Evolutionary conservation across 148 eudicot species (phyloP).

Genomic region (Rhododendron williamsianum): DNA sequence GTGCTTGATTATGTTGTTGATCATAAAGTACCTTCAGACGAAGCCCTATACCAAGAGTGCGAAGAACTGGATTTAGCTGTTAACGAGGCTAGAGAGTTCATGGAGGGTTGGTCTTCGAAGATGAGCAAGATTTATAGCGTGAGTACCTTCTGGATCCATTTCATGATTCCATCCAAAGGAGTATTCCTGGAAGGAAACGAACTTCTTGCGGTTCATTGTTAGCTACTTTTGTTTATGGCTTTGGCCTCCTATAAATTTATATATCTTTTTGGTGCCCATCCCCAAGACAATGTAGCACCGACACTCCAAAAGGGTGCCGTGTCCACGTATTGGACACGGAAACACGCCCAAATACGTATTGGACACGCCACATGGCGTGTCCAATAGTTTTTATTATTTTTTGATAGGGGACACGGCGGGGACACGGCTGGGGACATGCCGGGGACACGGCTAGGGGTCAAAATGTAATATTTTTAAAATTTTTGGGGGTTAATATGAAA

Average conservation of each 20-base stretch:
- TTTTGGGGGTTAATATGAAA: too few relatives aligned
- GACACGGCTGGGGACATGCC: too few relatives aligned
- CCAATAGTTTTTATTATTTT: too few relatives aligned
- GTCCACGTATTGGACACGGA: too few relatives aligned
- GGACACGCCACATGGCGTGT: too few relatives aligned
- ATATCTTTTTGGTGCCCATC: neutral
- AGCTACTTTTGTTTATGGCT: neutral
- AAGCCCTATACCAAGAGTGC: constrained; percentile 50
- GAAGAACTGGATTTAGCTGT: constrained; percentile 66
- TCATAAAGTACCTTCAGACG: constrained; percentile 39
- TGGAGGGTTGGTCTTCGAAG: constrained; percentile 72
- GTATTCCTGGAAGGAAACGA: neutral
- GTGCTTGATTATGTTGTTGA: constrained; percentile 58
- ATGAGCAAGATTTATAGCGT: constrained; percentile 67
- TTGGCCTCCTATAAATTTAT: neutral
- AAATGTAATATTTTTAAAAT: too few relatives aligned
- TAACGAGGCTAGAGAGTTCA: constrained; percentile 71
- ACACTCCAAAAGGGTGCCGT: too few relatives aligned
- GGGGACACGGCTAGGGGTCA: too few relatives aligned
- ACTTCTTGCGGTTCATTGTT: neutral
- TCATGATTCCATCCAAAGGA: constrained; percentile 1
- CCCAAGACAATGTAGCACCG: too few relatives aligned
- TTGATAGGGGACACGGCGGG: too few relatives aligned
- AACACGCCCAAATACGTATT: too few relatives aligned
- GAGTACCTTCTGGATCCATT: constrained; percentile 32